phyloP scores from a whole-genome alignment of 768 basidiomycete genomes.

The Lepiota brunneoincarnata region DNA sequence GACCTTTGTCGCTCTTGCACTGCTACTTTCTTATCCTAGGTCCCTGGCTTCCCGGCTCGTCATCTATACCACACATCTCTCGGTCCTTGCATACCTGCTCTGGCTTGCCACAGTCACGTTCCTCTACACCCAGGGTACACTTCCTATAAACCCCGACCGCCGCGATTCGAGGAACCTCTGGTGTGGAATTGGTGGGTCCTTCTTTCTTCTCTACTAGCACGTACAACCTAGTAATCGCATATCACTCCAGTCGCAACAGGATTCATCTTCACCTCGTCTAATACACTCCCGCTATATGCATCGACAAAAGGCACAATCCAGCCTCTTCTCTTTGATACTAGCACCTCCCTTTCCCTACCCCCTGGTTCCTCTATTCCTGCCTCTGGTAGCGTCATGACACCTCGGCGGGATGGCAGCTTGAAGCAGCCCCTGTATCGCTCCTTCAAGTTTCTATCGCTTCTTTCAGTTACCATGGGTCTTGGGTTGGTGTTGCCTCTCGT shows the following conservation, averaged over 20 bases:
- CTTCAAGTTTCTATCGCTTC: conserved; percentile 53
- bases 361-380: conserved; percentile 34
- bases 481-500: conserved; percentile 55
- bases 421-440: conserved; percentile 34
- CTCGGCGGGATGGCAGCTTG: conserved; percentile 21
- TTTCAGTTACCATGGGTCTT: conserved; percentile 47
- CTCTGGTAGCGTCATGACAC: conserved; percentile 35
- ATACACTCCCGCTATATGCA: conserved; percentile 64
- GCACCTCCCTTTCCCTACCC: conserved; percentile 1
- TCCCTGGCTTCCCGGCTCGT: conserved; percentile 55
- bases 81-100: conserved; percentile 53
- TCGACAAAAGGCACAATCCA: conserved; percentile 38
- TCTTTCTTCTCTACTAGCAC: neutral
- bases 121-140: conserved; percentile 46
- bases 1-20: conserved; percentile 37
- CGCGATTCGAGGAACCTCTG: conserved; percentile 31
- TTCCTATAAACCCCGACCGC: conserved; percentile 15
- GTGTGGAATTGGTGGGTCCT: conserved; percentile 60
- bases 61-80: conserved; percentile 56
- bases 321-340: conserved; percentile 2
- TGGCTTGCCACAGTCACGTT: conserved; percentile 59
- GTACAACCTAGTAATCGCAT: neutral
- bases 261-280: conserved; percentile 64
- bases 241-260: conserved; percentile 47
- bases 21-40: conserved; percentile 51